phyloP scores from a whole-genome alignment of 208 protist genomes.

The Trypanosoma scelopori region DNA sequence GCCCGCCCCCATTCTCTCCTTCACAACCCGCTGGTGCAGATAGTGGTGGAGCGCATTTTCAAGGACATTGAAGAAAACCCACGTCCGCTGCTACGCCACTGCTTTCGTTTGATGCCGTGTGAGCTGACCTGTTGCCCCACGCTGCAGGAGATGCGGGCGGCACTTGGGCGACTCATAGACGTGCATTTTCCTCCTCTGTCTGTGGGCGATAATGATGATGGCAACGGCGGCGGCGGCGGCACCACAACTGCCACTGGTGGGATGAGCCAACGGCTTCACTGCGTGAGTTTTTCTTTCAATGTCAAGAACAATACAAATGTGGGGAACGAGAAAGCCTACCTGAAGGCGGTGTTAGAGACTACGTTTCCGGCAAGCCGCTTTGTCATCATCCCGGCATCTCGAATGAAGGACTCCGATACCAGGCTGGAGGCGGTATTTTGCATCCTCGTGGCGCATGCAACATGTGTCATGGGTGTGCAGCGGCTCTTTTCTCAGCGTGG shows the following conservation, averaged over 20 bases:
- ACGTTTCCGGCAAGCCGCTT: conserved; percentile 80
- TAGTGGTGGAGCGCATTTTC: conserved; percentile 76
- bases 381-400: conserved; percentile 49
- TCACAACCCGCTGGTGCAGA: conserved; percentile 73
- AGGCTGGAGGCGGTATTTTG: conserved; percentile 39
- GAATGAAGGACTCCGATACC: conserved; percentile 21
- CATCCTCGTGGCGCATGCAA: conserved; percentile 67
- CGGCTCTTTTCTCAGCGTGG: conserved; percentile 42
- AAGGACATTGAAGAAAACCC: conserved; percentile 51
- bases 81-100: conserved; percentile 66
- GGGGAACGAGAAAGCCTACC: conserved; percentile 50
- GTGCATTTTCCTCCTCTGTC: conserved; percentile 47
- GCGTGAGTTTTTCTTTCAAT: conserved; percentile 47
- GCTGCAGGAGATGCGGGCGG: conserved; percentile 63
- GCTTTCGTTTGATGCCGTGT: conserved; percentile 76
- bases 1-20: conserved; percentile 55
- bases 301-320: conserved; percentile 88
- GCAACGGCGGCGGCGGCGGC: no score
- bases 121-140: conserved; percentile 87
- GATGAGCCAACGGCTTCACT: conserved; percentile 9
- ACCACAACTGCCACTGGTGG: neutral
- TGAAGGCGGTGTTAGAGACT: conserved; percentile 42
- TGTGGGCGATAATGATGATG: no score
- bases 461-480: conserved; percentile 77
- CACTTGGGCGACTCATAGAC: conserved; percentile 43